Conservation (phyloP, 805 yeast genomes). For the Barnettozyma populi region DNA sequence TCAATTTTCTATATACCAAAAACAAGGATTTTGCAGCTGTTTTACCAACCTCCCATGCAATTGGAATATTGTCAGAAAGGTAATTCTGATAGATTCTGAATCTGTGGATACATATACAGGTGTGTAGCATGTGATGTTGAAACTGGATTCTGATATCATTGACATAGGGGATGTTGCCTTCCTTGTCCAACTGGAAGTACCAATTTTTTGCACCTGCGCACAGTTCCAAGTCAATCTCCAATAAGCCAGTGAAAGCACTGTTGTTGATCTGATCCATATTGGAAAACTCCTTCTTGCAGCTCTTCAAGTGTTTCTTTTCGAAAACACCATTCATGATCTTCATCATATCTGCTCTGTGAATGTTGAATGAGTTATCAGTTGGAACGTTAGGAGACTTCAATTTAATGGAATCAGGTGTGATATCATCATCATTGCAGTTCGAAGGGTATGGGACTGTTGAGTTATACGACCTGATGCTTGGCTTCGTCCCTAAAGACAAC, state of each 20-base stretch:
- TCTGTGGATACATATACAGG: conserved; percentile 29
- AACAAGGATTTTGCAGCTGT: conserved; percentile 24
- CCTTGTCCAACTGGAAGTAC: conserved; percentile 24
- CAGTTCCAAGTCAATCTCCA: conserved; percentile 24
- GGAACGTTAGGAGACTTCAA: conserved; percentile 18
- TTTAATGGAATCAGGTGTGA: conserved; percentile 21
- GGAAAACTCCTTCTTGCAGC: conserved; percentile 10
- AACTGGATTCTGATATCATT: conserved; percentile 23
- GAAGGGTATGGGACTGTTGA: conserved; percentile 29
- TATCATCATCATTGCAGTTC: conserved; percentile 28
- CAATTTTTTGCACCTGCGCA: conserved; percentile 21
- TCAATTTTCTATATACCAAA: conserved; percentile 24
- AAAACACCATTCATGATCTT: conserved; percentile 24
- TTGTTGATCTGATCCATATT: conserved; percentile 17
- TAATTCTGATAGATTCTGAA: conserved; percentile 27
- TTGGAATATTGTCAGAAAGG: conserved; percentile 23
- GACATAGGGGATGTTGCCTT: conserved; percentile 21
- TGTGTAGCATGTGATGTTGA: conserved; percentile 28
- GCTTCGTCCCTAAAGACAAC: conserved; percentile 21
- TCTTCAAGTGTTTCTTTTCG: conserved; percentile 21
- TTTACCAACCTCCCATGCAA: conserved; percentile 27
- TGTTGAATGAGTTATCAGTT: conserved; percentile 26
- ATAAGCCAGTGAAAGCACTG: conserved; percentile 20
- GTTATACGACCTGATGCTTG: conserved; percentile 18
- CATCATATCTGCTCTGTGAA: conserved; percentile 25